These are phyloP conservation scores for Penicillium arizonense DNA, from an alignment of 495 filamentous ascomycete genomes.

Conservation along the genomic window DNA sequence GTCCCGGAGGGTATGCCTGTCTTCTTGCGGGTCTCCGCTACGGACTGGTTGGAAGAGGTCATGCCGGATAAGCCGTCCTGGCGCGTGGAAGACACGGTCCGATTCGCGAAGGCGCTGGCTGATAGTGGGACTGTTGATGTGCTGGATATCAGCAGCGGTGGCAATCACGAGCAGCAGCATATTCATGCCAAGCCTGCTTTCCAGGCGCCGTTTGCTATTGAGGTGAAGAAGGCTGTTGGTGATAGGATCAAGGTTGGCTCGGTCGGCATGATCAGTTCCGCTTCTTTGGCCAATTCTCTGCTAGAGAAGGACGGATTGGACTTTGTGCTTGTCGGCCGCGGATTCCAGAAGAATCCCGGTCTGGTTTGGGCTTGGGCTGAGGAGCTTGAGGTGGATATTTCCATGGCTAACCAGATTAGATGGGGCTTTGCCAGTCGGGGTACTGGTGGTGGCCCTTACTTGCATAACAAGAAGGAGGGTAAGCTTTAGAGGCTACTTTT, in stretches of 20 bases:
- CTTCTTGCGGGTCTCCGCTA: slow-evolving; percentile 59
- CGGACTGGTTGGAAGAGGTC: slow-evolving; percentile 57
- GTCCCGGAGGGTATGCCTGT: slow-evolving; percentile 65
- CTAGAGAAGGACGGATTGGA: slow-evolving; percentile 58
- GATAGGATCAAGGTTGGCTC: slow-evolving; percentile 55
- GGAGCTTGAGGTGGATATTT: slow-evolving; percentile 60
- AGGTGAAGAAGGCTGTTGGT: slow-evolving; percentile 58
- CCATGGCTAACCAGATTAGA: slow-evolving; percentile 65
- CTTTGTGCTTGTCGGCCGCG: slow-evolving; percentile 57
- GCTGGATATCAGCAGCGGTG: slow-evolving; percentile 63
- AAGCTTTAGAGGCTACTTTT: slow-evolving; percentile 12
- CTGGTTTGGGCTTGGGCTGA: slow-evolving; percentile 69
- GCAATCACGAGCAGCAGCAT: slow-evolving; percentile 54
- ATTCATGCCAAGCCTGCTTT: slow-evolving; percentile 56
- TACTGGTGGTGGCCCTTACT: slow-evolving; percentile 22
- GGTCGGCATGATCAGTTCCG: slow-evolving; percentile 63
- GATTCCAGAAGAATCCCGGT: slow-evolving; percentile 68
- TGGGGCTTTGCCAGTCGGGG: slow-evolving; percentile 48
- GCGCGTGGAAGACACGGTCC: slow-evolving; percentile 55
- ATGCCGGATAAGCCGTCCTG: slow-evolving; percentile 48
- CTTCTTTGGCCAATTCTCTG: slow-evolving; percentile 50
- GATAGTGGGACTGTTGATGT: slow-evolving; percentile 56
- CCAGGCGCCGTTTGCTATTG: slow-evolving; percentile 60
- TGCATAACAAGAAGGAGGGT: slow-evolving; percentile 15
- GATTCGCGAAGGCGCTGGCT: slow-evolving; percentile 51